Evolutionary conservation across 2,329 filamentous ascomycete species (phyloP).

Genomic region (Mycocentrospora acerina): DNA sequence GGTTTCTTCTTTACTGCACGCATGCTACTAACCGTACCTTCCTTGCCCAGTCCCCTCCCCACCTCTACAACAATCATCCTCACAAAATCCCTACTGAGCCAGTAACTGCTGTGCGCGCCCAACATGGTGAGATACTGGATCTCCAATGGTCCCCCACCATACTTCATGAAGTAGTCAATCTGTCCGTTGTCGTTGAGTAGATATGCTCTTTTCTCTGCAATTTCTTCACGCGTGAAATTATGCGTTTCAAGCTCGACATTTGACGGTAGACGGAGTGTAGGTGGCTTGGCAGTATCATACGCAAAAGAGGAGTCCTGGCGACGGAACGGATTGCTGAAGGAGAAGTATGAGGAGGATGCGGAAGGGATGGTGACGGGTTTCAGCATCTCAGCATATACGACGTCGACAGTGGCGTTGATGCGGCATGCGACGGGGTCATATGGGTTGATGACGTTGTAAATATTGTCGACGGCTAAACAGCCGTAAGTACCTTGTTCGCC

Average conservation of each 20-base stretch:
- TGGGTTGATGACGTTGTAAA: conserved; percentile 87
- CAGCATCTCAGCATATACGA: conserved; percentile 72
- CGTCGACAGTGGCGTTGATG: conserved; percentile 87
- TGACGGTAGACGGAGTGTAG: conserved; percentile 45
- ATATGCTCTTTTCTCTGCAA: conserved; percentile 84
- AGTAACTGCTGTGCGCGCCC: conserved; percentile 92
- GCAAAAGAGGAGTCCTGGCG: conserved; percentile 27
- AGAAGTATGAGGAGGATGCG: conserved; percentile 56
- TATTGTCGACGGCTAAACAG: conserved; percentile 89
- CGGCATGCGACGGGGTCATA: conserved; percentile 85
- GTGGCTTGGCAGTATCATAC: conserved; percentile 31
- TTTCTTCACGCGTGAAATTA: conserved; percentile 88
- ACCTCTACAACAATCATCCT: conserved; percentile 86
- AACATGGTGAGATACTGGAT: conserved; percentile 98
- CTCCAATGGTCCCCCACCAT: conserved; percentile 82
- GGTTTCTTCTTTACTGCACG: conserved; percentile 56
- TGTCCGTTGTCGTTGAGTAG: conserved; percentile 95
- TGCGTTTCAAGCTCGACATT: conserved; percentile 90
- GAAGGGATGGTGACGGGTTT: conserved; percentile 79
- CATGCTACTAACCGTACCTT: conserved; percentile 56
- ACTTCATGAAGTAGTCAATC: conserved; percentile 84
- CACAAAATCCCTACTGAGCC: conserved; percentile 85
- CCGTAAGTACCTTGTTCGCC: conserved; percentile 81
- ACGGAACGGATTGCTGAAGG: conserved; percentile 45
- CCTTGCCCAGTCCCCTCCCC: conserved; percentile 70